Conservation (phyloP, 2,329 filamentous ascomycete species). For the Dactylellina drechsleri region DNA sequence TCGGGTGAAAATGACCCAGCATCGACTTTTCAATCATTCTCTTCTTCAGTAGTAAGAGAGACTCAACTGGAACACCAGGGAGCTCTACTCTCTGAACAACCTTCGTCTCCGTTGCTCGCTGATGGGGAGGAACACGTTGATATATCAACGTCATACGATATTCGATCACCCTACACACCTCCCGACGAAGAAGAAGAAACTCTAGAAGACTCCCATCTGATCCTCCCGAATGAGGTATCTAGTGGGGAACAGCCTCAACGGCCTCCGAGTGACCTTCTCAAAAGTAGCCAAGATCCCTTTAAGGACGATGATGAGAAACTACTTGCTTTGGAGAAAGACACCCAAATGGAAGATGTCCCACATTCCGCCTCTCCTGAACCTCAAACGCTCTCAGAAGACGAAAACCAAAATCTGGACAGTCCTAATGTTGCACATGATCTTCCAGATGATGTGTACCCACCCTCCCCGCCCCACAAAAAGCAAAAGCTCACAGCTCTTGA, state of each 20-base stretch:
- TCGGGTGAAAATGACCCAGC: slow-evolving; percentile 28
- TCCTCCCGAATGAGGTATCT: slow-evolving; percentile 24
- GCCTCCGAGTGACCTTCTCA: slow-evolving; percentile 21
- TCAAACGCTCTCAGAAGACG: slow-evolving; percentile 13
- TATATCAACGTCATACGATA: neutral
- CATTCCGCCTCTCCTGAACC: slow-evolving; percentile 14
- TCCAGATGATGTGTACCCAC: slow-evolving; percentile 16
- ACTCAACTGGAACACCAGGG: slow-evolving; percentile 20
- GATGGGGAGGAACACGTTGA: slow-evolving; percentile 18
- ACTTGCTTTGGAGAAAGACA: slow-evolving; percentile 28
- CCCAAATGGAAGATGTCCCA: slow-evolving; percentile 28
- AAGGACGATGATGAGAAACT: slow-evolving; percentile 46
- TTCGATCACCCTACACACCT: neutral
- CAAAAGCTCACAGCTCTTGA: slow-evolving; percentile 81
- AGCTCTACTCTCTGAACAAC: slow-evolving; percentile 9
- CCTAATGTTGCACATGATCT: slow-evolving; percentile 15
- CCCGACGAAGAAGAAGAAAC: slow-evolving; percentile 34
- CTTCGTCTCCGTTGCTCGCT: slow-evolving; percentile 29
- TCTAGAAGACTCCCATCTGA: slow-evolving; percentile 37
- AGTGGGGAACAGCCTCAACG: slow-evolving; percentile 21
- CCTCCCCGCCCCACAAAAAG: slow-evolving; percentile 59
- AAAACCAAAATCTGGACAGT: neutral
- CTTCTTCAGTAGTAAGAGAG: slow-evolving; percentile 11
- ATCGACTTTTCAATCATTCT: slow-evolving; percentile 29
- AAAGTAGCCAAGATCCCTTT: slow-evolving; percentile 51